Evolutionary conservation across 768 basidiomycete species (phyloP), one percentile per base, ranked within the genome.

Genomic region (Rhodotorula babjevae): DNA sequence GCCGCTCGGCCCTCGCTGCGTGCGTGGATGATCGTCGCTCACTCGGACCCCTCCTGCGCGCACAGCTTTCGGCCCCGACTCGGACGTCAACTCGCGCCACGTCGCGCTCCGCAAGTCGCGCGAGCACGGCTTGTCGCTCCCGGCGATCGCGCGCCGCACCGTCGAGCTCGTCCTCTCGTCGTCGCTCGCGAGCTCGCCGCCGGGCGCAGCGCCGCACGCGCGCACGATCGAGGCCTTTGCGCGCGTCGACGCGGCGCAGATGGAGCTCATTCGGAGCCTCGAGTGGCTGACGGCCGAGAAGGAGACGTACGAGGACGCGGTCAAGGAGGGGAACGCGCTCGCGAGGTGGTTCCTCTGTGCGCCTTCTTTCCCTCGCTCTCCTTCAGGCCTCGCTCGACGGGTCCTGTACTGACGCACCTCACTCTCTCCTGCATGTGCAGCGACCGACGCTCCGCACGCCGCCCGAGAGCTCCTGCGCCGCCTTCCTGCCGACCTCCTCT

Each of bases 231-330:
- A 77, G 27, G 63, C 71, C 10, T 73, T 61, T 31, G 69, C 40
- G 4, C 52, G 61, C 3, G 36, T 80, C 55, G 74, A 72, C 3
- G 62, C 67, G 18, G 68, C 76, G 18, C 78, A 81, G 61, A 75
- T 72, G 80, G 72, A 90, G 61, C 83, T 98, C 15, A 84, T 95
- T 44, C 87, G 93, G 29, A 90, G 91, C 0, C 88, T 97, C 61
- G 94, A 98, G 78, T 99, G 95, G 95, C 90, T 94, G 63, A 89
- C 87, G 0, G 90, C 90, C 79, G 83, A 85, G 75, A 86, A 87
- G 46, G 82, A 85, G 11, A 98, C 94, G 2, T 87, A 89, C 73
- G 82, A 84, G 19, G 88, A 88, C 12, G 94, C 93, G 0, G 82
- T 97, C 16, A 87, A 90, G 78, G 91, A 93, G 77, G 88, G 91